Base-by-base conservation (phyloP, 352 stramenopile species). In the Halophytophthora polymorphica region DNA sequence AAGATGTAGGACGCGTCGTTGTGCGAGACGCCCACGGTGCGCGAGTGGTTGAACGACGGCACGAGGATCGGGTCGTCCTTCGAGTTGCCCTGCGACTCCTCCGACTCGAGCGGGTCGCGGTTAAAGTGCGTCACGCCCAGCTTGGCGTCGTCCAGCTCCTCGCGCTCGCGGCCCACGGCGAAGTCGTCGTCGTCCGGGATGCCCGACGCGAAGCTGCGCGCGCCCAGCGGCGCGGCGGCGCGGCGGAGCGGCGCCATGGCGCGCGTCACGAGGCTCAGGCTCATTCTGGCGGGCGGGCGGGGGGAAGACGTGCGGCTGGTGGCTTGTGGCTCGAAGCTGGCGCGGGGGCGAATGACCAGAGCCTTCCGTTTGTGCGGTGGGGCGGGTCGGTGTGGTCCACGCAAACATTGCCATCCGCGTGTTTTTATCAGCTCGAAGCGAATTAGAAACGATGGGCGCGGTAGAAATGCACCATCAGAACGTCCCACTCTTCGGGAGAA, bases 1-100 rank as follows among this genome's bases (percentile, higher is more conserved):
- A 86, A 89, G 35, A 94, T 61, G 69, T 94, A 94, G 52, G 79
- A 90, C 50, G 84, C 85, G 69, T 94, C 84, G 64, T 94, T 94
- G 73, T 94, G 84, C 54, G 84, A 90, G 55, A 94, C 76, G 52
- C 84, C 84, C 36, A 94, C 78, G 0, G 80, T 61, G 60, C 84
- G 84, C 65, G 62, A 53, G 53, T 77, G 46, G 61, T 90, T 67
- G 64, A 93, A 94, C 45, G 73, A 88, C 40, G 84, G 84, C 56
- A 94, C 76, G 45, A 93, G 66, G 65, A 94, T 94, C 53, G 84
- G 84, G 69, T 94, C 78, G 41, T 94, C 79, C 73, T 92, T 92
- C 18, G 81, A 88, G 77, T 94, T 94, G 70, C 84, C 84, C 73
- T 92, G 83, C 58, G 72, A 65, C 69, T 94, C 84, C 50, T 90